Base-by-base conservation (phyloP, 495 filamentous ascomycete genomes). In the Mycothermus thermophilus region DNA sequence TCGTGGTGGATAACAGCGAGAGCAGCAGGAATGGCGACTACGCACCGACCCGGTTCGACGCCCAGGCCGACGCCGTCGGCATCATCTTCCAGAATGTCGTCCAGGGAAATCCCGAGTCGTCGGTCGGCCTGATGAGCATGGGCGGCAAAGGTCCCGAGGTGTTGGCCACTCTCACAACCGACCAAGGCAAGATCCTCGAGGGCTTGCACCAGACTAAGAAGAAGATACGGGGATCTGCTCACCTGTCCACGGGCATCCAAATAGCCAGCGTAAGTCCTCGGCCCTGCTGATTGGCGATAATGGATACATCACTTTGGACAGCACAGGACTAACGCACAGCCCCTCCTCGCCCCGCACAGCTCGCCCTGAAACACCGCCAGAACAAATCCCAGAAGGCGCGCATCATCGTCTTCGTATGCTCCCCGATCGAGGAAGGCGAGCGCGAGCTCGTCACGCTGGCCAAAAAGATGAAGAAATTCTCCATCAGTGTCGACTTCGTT, bases 121-220 rank as follows among this genome's bases (percentile, higher is more conserved):
- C 85, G 15, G 92, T 96, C 35, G 90, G 90, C 40, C 69, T 99
- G 32, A 93, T 99, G 86, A 94, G 83, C 58, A 95, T 96, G 87
- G 90, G 83, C 38, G 90, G 90, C 47, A 88, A 87, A 50, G 85
- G 86, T 9, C 90, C 90, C 27, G 92, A 99, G 62, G 86, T 96
- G 37, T 71, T 96, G 25, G 88, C 90, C 17, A 99, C 92, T 14
- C 70, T 96, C 56, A 96, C 90, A 31, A 81, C 83, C 29, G 88
- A 96, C 54, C 81, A 88, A 47, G 92, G 90, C 50, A 87, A 92
- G 60, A 84, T 99, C 41, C 66, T 95, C 43, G 82, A 90, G 30
- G 90, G 90, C 34, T 64, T 99, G 44, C 87, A 96, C 54, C 73
- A 80, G 37, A 96, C 86, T 20, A 95, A 93, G 67, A 90, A 88